Percentiles rank a stretch among this genome's conserved stretches.
Conservation (phyloP, 768 basidiomycete genomes). For the Antrodiella citrinella region DNA sequence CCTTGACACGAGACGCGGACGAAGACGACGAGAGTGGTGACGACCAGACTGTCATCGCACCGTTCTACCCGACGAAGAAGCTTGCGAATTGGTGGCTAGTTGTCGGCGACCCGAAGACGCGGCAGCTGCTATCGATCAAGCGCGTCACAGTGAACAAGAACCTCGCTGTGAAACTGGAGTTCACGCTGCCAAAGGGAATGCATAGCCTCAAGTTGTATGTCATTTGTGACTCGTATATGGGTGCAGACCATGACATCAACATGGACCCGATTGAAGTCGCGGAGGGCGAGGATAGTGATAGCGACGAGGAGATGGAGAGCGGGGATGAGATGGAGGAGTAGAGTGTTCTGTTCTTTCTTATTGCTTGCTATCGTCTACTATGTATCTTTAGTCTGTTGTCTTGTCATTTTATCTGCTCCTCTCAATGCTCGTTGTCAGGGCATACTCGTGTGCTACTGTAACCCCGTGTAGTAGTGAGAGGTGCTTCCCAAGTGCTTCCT, state of each 20-base stretch:
- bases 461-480: no score
- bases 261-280: conserved; percentile 80
- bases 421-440: no score
- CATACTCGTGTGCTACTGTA: no score
- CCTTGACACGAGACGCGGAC: conserved; percentile 66
- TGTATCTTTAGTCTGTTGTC: background rate
- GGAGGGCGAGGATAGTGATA: conserved; percentile 76
- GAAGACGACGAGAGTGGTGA: conserved; percentile 51
- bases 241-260: conserved; percentile 87
- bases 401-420: no score
- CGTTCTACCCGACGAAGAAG: conserved; percentile 86
- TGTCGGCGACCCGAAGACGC: conserved; percentile 74
- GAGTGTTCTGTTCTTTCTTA: conserved; percentile 11
- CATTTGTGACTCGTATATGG: conserved; percentile 88
- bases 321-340: conserved; percentile 57
- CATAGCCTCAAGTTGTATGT: conserved; percentile 82
- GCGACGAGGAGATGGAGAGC: conserved; percentile 66
- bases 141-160: conserved; percentile 72
- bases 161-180: conserved; percentile 82
- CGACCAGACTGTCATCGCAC: conserved; percentile 85
- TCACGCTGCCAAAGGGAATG: conserved; percentile 77
- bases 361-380: conserved; percentile 5
- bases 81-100: conserved; percentile 98
- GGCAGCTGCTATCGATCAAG: conserved; percentile 80
- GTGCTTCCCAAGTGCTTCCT: no score